Base-by-base conservation (phyloP, 331 rosid species). In the Stylosanthes scabra region DNA sequence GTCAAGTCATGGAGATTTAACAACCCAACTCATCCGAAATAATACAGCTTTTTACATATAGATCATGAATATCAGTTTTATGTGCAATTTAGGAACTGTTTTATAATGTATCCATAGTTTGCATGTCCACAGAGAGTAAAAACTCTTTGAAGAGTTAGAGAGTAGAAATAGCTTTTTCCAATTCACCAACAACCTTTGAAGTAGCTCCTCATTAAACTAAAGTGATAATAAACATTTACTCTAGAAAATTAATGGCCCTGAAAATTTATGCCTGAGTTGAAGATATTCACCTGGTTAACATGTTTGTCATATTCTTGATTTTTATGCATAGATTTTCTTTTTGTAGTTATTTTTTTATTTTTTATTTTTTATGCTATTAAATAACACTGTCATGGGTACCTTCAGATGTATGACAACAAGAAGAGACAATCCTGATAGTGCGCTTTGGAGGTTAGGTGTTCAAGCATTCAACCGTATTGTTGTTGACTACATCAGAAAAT, bases 361-460 rank as follows among this genome's bases (percentile, higher is more conserved):
- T 20, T 20, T 20, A 20, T 1, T 31, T 31, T 31, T 31, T 3
- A 31, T 31, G 5, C 37, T 31, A 41, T 41, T 39, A 65, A 52
- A 70, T 76, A 46, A 71, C 52, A 46, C 63, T 61, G 12, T 70
- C 59, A 20, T 67, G 67, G 68, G 66, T 58, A 47, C 42, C 61
- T 77, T 76, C 81, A 94, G 99, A 86, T 94, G 96, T 74, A 91
- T 94, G 99, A 94, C 88, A 42, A 94, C 97, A 75, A 88, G 99
- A 87, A 88, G 99, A 83, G 99, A 94, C 63, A 85, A 85, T 82
- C 95, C 97, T 46, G 91, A 91, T 70, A 72, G 91, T 83, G 81
- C 91, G 74, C 90, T 94, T 72, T 94, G 99, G 99, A 83, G 99
- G 85, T 74, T 91, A 76, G 88, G 94, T 46, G 90, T 91, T 68